Evolutionary conservation across 2,329 filamentous ascomycete genomes (phyloP).

Genomic region (Falciphora oryzae): DNA sequence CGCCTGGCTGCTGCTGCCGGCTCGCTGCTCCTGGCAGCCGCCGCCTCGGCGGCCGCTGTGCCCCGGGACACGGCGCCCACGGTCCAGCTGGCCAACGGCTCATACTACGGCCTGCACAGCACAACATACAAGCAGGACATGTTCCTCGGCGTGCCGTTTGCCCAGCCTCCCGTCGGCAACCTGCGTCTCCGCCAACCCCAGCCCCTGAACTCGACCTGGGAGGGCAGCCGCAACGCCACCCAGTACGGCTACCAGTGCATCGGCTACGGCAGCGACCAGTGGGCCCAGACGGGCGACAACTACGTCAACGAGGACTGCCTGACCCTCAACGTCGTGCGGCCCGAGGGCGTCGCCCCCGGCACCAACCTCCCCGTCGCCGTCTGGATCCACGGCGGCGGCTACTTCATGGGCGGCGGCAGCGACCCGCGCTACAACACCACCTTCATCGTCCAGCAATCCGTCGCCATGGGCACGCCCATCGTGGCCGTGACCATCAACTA

Average conservation of each 20-base stretch:
- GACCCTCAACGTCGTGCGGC: conserved; percentile 37
- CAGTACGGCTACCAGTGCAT: conserved; percentile 41
- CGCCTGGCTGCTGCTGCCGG: neutral
- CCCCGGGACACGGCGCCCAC: conserved; percentile 8
- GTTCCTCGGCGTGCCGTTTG: conserved; percentile 52
- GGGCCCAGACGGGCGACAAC: conserved; percentile 10
- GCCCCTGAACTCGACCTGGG: conserved; percentile 35
- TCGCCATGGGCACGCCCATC: conserved; percentile 37
- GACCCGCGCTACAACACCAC: conserved; percentile 54
- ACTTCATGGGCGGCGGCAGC: conserved; percentile 30
- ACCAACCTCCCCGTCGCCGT: conserved; percentile 43
- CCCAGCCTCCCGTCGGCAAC: conserved; percentile 30
- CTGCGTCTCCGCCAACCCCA: conserved; percentile 29
- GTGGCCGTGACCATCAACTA: conserved; percentile 42
- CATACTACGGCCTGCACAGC: conserved; percentile 28
- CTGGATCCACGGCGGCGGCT: conserved; percentile 47
- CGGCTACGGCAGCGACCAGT: conserved; percentile 37
- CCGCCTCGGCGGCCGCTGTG: conserved; percentile 1
- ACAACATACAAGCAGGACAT: conserved; percentile 38
- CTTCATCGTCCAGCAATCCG: conserved; percentile 44
- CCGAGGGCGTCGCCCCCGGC: conserved; percentile 34
- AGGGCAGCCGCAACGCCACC: conserved; percentile 33
- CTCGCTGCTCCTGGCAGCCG: conserved; percentile 4
- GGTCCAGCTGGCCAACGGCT: conserved; percentile 26
- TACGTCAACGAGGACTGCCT: conserved; percentile 16